phyloP scores from a whole-genome alignment of 371 early-diverging fungal genomes.

The Vairimorpha necatrix region DNA sequence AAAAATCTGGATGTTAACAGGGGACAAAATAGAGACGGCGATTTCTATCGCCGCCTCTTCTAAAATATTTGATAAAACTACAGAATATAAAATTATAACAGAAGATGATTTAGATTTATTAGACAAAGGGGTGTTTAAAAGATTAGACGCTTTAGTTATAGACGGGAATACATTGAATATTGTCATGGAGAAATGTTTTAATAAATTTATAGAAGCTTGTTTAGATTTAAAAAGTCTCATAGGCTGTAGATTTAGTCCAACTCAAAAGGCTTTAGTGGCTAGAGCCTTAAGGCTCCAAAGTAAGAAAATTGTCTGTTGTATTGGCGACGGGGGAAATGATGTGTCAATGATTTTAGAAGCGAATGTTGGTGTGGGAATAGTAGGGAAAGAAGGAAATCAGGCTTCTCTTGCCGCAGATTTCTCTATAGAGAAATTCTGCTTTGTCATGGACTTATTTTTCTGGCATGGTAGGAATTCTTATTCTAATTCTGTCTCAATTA shows the following conservation, averaged over 20 bases:
- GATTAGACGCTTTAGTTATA: slow-evolving; percentile 74
- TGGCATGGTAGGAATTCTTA: slow-evolving; percentile 96
- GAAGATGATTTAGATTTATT: slow-evolving; percentile 38
- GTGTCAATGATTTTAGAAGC: slow-evolving; percentile 97
- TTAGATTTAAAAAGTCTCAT: slow-evolving; percentile 78
- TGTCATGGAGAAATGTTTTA: slow-evolving; percentile 70
- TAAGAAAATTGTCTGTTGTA: slow-evolving; percentile 73
- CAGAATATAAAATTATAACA: slow-evolving; percentile 49
- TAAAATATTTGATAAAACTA: slow-evolving; percentile 73
- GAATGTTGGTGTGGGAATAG: slow-evolving; percentile 92
- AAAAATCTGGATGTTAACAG: slow-evolving; percentile 95
- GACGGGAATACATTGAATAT: slow-evolving; percentile 85
- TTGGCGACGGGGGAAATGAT: slow-evolving; percentile 99
- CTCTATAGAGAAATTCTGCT: slow-evolving; percentile 80
- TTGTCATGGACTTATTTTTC: slow-evolving; percentile 75
- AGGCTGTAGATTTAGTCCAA: slow-evolving; percentile 90
- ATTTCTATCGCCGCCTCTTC: slow-evolving; percentile 86
- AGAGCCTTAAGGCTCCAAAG: slow-evolving; percentile 73
- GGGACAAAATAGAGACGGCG: slow-evolving; percentile 98
- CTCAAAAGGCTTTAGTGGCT: slow-evolving; percentile 94
- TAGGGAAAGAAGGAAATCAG: slow-evolving; percentile 94
- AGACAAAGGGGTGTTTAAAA: slow-evolving; percentile 39
- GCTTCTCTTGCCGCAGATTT: slow-evolving; percentile 94
- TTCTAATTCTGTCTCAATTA: slow-evolving; percentile 83
- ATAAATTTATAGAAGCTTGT: slow-evolving; percentile 76